Percentiles rank a stretch among this genome's conserved stretches.
These are phyloP conservation scores for Mycena pura DNA, from an alignment of 768 basidiomycete genomes.

Conservation along the genomic window DNA sequence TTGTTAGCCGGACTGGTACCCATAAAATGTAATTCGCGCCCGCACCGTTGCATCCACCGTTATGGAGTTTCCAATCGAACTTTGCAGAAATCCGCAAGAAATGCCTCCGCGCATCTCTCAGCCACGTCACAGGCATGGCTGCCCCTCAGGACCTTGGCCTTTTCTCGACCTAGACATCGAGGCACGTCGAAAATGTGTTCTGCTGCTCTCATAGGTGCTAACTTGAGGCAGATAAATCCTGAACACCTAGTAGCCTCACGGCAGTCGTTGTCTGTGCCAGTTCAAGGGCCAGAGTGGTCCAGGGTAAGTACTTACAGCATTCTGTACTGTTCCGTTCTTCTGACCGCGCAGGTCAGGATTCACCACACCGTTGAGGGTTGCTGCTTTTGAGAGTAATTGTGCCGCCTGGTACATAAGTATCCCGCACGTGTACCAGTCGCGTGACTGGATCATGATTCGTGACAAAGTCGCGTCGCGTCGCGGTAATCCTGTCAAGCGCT, in stretches of 20 bases:
- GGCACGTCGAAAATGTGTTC: neutral
- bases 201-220: neutral
- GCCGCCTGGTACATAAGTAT: too few species aligned
- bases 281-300: conserved; percentile 11
- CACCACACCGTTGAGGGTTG: too few species aligned
- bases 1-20: neutral
- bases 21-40: neutral
- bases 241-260: conserved; percentile 21
- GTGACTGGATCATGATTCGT: too few species aligned
- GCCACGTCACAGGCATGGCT: conserved; percentile 41
- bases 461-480: too few species aligned
- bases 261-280: neutral
- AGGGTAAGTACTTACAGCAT: conserved; percentile 5
- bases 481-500: too few species aligned
- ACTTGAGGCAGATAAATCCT: conserved; percentile 25
- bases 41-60: neutral
- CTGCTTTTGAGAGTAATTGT: too few species aligned
- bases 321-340: too few species aligned
- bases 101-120: conserved; percentile 28
- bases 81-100: conserved; percentile 15
- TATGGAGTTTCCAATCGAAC: conserved; percentile 15
- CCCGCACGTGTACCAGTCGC: too few species aligned
- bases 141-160: conserved; percentile 50
- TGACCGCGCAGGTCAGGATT: too few species aligned
- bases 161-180: conserved; percentile 47